Percentiles rank a stretch among this genome's conserved stretches.
Conservation (phyloP, 345 rosid species). For the Citrus sp. region DNA sequence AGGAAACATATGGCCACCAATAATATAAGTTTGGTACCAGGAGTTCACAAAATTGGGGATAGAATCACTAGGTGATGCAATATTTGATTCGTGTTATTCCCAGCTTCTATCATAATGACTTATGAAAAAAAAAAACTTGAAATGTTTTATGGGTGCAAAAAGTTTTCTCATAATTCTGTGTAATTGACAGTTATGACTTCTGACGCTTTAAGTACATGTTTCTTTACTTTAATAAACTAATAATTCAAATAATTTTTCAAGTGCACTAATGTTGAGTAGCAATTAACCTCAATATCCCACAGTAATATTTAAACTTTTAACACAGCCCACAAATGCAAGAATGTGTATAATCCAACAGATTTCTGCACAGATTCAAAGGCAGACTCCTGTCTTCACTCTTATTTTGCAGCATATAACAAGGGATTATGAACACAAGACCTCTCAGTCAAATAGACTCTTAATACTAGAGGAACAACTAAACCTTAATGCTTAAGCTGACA, state of each 20-base stretch:
- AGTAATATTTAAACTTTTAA: background rate
- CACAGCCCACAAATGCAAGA: too few relatives aligned
- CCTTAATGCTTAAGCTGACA: background rate
- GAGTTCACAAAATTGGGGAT: conserved; percentile 8
- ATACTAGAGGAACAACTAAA: background rate
- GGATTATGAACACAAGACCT: background rate
- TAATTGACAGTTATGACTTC: background rate
- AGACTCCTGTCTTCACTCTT: background rate
- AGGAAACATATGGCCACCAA: conserved; percentile 13
- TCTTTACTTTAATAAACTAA: background rate
- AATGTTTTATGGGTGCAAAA: background rate
- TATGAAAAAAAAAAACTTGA: background rate
- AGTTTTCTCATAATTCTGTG: background rate
- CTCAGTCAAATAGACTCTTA: background rate
- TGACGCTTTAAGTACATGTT: background rate
- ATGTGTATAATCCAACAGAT: background rate
- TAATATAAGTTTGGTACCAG: background rate
- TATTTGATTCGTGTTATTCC: background rate
- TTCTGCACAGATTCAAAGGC: background rate
- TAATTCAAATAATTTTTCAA: background rate
- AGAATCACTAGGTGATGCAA: background rate
- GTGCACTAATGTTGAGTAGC: background rate
- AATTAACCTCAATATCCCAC: background rate
- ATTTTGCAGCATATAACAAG: background rate
- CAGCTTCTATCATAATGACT: background rate